These are phyloP conservation scores for Ogataea salicorniae DNA, from an alignment of 805 yeast species.

Conservation along the genomic window DNA sequence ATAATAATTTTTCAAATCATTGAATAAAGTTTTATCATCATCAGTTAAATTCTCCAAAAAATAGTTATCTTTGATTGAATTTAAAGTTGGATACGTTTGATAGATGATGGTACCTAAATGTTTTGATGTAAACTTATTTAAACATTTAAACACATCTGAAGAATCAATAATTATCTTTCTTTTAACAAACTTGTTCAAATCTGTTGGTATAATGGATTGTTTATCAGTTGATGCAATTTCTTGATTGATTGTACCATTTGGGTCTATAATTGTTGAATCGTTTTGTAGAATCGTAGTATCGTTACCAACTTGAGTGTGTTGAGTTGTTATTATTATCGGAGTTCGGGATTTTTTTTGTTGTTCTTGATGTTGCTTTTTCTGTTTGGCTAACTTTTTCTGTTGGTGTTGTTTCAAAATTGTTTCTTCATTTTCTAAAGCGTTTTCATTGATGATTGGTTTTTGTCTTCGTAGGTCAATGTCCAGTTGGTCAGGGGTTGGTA, in stretches of 20 bases:
- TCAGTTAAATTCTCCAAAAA: constrained; percentile 15
- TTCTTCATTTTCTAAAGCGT: background rate
- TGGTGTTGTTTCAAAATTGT: background rate
- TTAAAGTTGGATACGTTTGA: constrained; percentile 48
- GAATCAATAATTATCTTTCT: constrained; percentile 30
- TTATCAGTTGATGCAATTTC: background rate
- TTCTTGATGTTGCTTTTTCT: background rate
- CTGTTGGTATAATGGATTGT: background rate
- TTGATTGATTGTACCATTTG: constrained; percentile 17
- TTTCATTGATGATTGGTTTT: background rate
- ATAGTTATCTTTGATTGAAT: constrained; percentile 23
- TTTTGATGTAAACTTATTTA: constrained; percentile 38
- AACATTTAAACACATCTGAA: constrained; percentile 35
- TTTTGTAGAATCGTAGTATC: constrained; percentile 25
- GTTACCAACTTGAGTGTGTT: constrained; percentile 7
- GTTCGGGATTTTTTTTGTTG: background rate
- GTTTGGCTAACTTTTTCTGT: background rate
- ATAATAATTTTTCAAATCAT: background rate
- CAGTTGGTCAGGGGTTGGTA: constrained; percentile 14
- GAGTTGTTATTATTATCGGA: background rate
- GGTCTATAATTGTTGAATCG: constrained; percentile 24
- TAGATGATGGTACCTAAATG: constrained; percentile 56
- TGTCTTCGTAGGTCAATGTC: constrained; percentile 4
- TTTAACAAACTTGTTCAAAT: constrained; percentile 1
- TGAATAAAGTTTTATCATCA: constrained; percentile 10